These are phyloP conservation scores for Aurantiochytrium sp. DNA, from an alignment of 108 stramenopile species.

Conservation along the genomic window DNA sequence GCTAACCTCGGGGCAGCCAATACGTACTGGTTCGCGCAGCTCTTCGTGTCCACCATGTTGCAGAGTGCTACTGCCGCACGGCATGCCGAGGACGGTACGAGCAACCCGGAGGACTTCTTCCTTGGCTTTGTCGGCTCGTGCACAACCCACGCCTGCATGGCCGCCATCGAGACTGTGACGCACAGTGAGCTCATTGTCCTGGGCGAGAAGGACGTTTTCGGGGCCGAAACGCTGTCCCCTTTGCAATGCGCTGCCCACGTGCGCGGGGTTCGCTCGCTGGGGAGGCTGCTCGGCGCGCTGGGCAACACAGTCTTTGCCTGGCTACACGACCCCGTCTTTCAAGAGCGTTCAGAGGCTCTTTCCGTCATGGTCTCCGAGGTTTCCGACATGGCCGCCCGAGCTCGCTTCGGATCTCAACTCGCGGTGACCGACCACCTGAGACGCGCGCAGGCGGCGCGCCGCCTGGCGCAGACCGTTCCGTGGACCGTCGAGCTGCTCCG, in stretches of 20 bases:
- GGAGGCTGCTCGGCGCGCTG: not conserved
- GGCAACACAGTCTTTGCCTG: not conserved
- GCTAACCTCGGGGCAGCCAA: not conserved
- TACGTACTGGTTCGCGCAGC: not conserved
- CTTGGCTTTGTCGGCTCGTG: not conserved
- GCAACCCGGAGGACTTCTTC: not conserved
- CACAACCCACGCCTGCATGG: not conserved
- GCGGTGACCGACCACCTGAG: not conserved
- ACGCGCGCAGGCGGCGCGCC: not conserved
- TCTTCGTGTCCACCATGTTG: not conserved
- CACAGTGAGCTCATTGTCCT: not conserved
- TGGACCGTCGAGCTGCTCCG: not conserved
- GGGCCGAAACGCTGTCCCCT: not conserved
- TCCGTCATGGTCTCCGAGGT: not conserved
- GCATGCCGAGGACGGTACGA: too few species aligned
- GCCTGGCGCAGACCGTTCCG: not conserved
- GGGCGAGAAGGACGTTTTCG: not conserved
- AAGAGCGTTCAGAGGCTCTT: not conserved
- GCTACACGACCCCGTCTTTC: not conserved
- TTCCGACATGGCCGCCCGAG: not conserved
- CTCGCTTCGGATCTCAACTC: not conserved
- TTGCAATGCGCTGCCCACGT: not conserved
- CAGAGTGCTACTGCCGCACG: too few species aligned
- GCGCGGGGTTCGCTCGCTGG: not conserved
- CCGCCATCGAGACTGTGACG: not conserved